Percentiles rank a stretch among this genome's conserved stretches.
Conservation (phyloP, 2,329 filamentous ascomycete genomes). For the Geosmithia flava region DNA sequence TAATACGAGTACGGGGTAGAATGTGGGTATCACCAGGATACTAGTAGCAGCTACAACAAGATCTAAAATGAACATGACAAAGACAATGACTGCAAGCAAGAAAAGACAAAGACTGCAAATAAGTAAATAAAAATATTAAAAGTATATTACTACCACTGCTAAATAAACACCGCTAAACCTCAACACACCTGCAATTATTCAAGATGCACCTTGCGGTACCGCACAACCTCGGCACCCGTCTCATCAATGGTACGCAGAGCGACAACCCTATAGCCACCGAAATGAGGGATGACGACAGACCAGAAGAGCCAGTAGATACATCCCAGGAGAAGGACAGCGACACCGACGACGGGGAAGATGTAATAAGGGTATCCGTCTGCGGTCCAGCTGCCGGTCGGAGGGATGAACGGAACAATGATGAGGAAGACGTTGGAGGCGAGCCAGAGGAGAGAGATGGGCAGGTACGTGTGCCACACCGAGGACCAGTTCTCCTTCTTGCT, state of each 20-base stretch:
- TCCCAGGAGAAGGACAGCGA: constrained; percentile 36
- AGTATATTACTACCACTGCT: too few relatives aligned
- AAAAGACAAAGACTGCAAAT: too few relatives aligned
- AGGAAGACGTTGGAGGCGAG: constrained; percentile 39
- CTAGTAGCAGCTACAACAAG: too few relatives aligned
- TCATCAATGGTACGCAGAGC: constrained; percentile 28
- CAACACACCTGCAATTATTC: too few relatives aligned
- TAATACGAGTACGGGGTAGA: too few relatives aligned
- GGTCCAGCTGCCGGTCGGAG: constrained; percentile 32
- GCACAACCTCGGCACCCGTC: constrained; percentile 23
- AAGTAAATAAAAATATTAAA: too few relatives aligned
- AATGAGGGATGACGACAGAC: constrained; percentile 33
- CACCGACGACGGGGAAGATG: constrained; percentile 41
- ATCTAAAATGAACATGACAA: too few relatives aligned
- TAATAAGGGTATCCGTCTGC: constrained; percentile 42
- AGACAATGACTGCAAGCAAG: too few relatives aligned
- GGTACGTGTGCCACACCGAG: constrained; percentile 36
- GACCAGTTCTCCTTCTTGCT: constrained; percentile 37
- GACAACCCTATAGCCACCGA: constrained; percentile 36
- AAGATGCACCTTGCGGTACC: constrained; percentile 20
- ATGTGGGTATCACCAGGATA: too few relatives aligned
- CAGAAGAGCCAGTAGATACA: constrained; percentile 39
- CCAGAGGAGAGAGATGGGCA: constrained; percentile 35
- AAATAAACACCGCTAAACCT: too few relatives aligned
- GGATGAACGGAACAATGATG: constrained; percentile 40